Percentiles rank a stretch among this genome's conserved stretches.
Conservation (phyloP, 257 asterid species). For the Penstemon davidsonii region DNA sequence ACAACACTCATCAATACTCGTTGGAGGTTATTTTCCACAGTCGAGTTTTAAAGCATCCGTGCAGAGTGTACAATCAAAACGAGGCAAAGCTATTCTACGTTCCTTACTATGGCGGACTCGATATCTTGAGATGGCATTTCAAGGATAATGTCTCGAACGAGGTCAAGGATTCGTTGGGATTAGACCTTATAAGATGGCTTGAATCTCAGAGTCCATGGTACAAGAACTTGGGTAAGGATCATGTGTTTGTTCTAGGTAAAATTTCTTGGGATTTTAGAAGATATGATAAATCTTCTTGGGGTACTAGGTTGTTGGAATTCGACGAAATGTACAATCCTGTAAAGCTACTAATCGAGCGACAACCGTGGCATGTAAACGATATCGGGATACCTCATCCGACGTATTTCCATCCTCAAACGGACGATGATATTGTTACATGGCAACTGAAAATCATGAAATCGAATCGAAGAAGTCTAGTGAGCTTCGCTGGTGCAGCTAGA, state of each 20-base stretch:
- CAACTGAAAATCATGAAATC: conserved; percentile 42
- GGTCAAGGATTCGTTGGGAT: conserved; percentile 49
- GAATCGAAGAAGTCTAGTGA: conserved; percentile 33
- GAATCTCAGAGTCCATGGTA: conserved; percentile 54
- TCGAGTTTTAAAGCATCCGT: conserved; percentile 57
- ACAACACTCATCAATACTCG: conserved; percentile 67
- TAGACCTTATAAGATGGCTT: conserved; percentile 59
- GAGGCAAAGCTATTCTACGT: conserved; percentile 64
- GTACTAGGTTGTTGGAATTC: conserved; percentile 55
- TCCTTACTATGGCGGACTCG: conserved; percentile 74
- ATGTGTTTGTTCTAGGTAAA: conserved; percentile 67
- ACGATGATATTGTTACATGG: conserved; percentile 56
- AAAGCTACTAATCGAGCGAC: conserved; percentile 63
- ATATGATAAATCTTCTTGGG: conserved; percentile 46
- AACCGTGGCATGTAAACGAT: conserved; percentile 66
- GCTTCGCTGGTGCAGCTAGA: conserved; percentile 73
- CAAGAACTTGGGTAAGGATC: conserved; percentile 57
- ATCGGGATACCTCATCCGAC: conserved; percentile 76
- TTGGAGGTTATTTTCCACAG: conserved; percentile 69
- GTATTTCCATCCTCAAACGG: conserved; percentile 64
- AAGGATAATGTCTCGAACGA: conserved; percentile 46
- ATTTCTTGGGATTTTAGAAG: conserved; percentile 76
- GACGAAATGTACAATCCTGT: conserved; percentile 76
- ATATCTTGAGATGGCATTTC: conserved; percentile 75
- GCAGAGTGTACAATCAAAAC: conserved; percentile 51